Base-by-base conservation (phyloP, 2,329 filamentous ascomycete species). In the Metarhizium album region DNA sequence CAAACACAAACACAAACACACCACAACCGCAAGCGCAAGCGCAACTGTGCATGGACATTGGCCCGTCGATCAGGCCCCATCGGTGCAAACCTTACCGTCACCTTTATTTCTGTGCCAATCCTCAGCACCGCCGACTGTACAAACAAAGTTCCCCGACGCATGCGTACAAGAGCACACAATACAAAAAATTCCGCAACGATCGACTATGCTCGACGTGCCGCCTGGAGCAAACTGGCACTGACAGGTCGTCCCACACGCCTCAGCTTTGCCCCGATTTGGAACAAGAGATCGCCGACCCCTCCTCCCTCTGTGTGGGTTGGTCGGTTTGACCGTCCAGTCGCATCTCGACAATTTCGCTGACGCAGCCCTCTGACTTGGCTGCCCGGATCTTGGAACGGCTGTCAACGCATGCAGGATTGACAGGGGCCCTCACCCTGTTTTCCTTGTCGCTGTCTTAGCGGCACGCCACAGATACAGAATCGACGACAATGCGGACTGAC, bases 271-370 rank as follows among this genome's bases (percentile, higher is more conserved):
- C 55, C 50, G 59, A 60, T 61, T 51, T 58, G 58, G 57, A 53
- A 53, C 56, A 53, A 57, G 52, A 53, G 59, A 63, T 63, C 60
- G 55, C 54, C 53, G 54, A 55, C 55, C 55, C 24, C 40, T 31
- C 33, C 38, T 59, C 40, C 33, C 38, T 59, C 64, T 56, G 60
- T 57, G 48, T 56, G 57, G 57, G 54, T 52, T 61, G 59, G 58
- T 48, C 55, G 11, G 16, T 14, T 35, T 14, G 33, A 14, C 33
- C 33, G 60, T 58, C 64, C 64, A 67, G 65, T 66, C 64, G 64
- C 64, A 67, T 64, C 59, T 55, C 37, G 18, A 52, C 7, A 47
- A 57, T 40, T 29, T 40, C 31, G 55, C 55, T 63, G 57, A 60
- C 60, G 56, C 56, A 57, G 57, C 52, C 52, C 49, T 52, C 49